A percentile compares a stretch with the other conserved stretches of the same genome.
phyloP scores from a whole-genome alignment of 108 stramenopile genomes.

The Cyclotella baltica region DNA sequence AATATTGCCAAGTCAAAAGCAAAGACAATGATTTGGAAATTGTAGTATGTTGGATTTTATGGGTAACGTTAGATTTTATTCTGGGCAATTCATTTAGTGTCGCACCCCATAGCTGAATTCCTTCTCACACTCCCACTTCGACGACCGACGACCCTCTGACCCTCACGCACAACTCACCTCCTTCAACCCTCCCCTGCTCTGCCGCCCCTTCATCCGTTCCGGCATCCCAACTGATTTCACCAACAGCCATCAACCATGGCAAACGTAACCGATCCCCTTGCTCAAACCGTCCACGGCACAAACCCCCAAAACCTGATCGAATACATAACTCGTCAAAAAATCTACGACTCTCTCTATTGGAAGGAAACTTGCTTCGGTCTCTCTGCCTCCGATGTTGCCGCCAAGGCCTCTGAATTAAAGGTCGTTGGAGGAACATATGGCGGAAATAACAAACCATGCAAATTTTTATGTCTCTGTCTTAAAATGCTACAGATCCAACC shows the following conservation, averaged over 20 bases:
- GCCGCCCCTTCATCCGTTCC: neutral
- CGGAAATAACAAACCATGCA: constrained; percentile 89
- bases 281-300: constrained; percentile 93
- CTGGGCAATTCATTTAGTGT: no score
- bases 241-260: constrained; percentile 66
- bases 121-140: no score
- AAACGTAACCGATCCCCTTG: constrained; percentile 93
- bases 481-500: constrained; percentile 98
- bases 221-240: neutral
- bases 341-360: constrained; percentile 91
- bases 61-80: no score
- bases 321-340: constrained; percentile 97
- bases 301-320: constrained; percentile 99
- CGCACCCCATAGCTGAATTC: no score
- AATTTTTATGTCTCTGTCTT: constrained; percentile 93
- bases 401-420: constrained; percentile 88
- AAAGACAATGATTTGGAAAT: no score
- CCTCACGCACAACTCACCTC: no score
- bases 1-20: no score
- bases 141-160: no score
- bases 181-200: neutral
- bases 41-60: no score
- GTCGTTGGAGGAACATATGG: constrained; percentile 90
- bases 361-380: constrained; percentile 93
- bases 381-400: constrained; percentile 91